Base-by-base conservation (phyloP, 495 filamentous ascomycete species). In the Paragyromitra xinjiangensis region DNA sequence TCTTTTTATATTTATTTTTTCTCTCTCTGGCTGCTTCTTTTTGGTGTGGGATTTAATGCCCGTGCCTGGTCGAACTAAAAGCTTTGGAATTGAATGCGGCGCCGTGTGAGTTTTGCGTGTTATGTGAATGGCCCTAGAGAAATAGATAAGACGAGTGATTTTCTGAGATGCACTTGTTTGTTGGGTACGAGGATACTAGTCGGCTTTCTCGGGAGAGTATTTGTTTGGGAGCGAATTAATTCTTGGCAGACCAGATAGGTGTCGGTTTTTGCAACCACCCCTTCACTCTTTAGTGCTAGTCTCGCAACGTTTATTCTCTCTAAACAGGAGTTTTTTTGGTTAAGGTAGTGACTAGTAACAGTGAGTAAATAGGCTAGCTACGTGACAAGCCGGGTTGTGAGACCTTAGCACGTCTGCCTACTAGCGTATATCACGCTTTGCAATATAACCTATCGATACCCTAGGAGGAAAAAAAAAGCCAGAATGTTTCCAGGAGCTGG, bases 21-120 rank as follows among this genome's bases (percentile, higher is more conserved):
- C 37, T 26, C 26, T 70, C 39, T 26, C 12, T 56, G 66, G 50
- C 24, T 63, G 34, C 37, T 63, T 40, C 44, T 61, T 56, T 61
- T 61, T 61, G 56, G 56, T 39, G 29, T 16, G 29, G 29, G 53
- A 11, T 56, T 56, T 56, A 11, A 26, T 56, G 8, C 53, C 53
- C 29, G 24, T 22, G 53, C 53, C 44, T 19, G 29, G 29, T 37
- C n/a, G 12, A 61, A 39, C 12, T 39, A 61, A 61, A 61, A 61
- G 56, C 56, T 61, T n/a, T 37, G 11, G 29, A 61, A 61, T 39
- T 5, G 53, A 56, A 56, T 56, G 8, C 44, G 44, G 11, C 24
- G 29, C 26, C 53, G 24, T 56, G 14, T 56, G 1, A 55, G 9
- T 7, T 55, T 26, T 26, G 53, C 26, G 22, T 56, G 8, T 4